Percentiles rank a stretch among this genome's conserved stretches.
phyloP scores from a whole-genome alignment of 2,329 filamentous ascomycete species.

The Orbilia javanica region DNA sequence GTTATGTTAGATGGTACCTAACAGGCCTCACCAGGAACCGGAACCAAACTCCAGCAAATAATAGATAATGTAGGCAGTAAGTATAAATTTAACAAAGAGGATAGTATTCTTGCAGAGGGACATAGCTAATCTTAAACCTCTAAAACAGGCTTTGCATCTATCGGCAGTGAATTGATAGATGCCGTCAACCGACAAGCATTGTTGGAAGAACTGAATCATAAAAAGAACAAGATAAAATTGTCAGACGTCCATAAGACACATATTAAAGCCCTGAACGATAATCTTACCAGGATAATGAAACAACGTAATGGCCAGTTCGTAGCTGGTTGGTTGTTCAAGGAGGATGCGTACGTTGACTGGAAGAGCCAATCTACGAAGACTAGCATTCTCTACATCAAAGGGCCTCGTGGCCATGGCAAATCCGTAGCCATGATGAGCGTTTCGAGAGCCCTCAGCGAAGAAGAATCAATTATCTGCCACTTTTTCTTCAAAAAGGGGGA shows the following conservation, averaged over 20 bases:
- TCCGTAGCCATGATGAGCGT: slow-evolving; percentile 41
- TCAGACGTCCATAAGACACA: slow-evolving; percentile 15
- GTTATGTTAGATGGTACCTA: not conserved
- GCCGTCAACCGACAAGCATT: slow-evolving; percentile 25
- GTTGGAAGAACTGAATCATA: slow-evolving; percentile 27
- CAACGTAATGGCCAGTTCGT: slow-evolving; percentile 4
- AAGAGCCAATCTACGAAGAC: not conserved
- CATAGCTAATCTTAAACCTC: not conserved
- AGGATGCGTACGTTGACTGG: slow-evolving; percentile 31
- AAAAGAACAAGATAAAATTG: not conserved
- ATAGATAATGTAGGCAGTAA: not conserved
- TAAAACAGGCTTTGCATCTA: slow-evolving; percentile 13
- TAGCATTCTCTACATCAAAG: slow-evolving; percentile 16
- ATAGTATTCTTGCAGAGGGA: not conserved
- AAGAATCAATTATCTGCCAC: slow-evolving; percentile 16
- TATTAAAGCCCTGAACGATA: slow-evolving; percentile 27
- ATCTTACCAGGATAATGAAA: slow-evolving; percentile 10
- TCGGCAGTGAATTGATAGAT: slow-evolving; percentile 27
- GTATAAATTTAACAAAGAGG: not conserved
- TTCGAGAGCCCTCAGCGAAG: not conserved
- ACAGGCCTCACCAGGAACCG: not conserved
- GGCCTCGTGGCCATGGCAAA: slow-evolving; percentile 47
- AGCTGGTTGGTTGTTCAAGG: slow-evolving; percentile 28
- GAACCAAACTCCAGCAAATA: not conserved
- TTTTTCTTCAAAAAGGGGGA: slow-evolving; percentile 56